Conservation (phyloP, 1,284 basidiomycete species). For the Ceratobasidium sp. region DNA sequence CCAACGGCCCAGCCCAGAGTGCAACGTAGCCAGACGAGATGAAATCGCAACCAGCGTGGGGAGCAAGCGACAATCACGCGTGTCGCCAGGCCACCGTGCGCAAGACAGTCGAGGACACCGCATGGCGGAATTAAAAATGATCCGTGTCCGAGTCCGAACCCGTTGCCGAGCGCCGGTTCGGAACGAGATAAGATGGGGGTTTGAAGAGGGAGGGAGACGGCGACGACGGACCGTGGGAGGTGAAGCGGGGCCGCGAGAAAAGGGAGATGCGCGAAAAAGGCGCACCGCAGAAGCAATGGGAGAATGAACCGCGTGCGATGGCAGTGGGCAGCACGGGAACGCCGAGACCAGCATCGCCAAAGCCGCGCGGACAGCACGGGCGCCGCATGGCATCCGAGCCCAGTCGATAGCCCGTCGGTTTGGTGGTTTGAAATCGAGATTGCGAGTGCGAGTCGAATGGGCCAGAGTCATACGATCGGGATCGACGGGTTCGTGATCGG, state of each 20-base stretch:
- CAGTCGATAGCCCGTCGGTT: neutral
- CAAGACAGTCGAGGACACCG: neutral
- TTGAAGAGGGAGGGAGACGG: slow-evolving; percentile 1
- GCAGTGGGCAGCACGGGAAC: too few relatives aligned
- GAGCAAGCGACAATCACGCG: neutral
- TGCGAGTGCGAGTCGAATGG: neutral
- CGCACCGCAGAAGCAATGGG: neutral
- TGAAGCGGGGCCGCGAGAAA: neutral
- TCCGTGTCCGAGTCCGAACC: slow-evolving; percentile 36
- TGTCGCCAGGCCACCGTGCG: neutral
- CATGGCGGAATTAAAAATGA: slow-evolving; percentile 31
- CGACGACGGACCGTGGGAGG: slow-evolving; percentile 8
- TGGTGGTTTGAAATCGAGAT: neutral
- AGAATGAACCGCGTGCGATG: too few relatives aligned
- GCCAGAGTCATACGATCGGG: slow-evolving; percentile 9
- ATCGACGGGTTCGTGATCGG: slow-evolving; percentile 1
- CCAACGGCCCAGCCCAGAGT: neutral
- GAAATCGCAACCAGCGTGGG: neutral
- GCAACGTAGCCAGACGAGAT: neutral
- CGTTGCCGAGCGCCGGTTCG: slow-evolving; percentile 13
- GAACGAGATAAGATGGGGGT: slow-evolving; percentile 32
- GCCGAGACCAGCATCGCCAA: too few relatives aligned
- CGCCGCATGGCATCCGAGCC: slow-evolving; percentile 7
- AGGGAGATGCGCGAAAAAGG: neutral
- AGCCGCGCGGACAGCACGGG: neutral